A percentile compares a stretch with the other conserved stretches of the same genome.
Evolutionary conservation across 495 filamentous ascomycete genomes (phyloP).

Genomic region (Letharia lupina): DNA sequence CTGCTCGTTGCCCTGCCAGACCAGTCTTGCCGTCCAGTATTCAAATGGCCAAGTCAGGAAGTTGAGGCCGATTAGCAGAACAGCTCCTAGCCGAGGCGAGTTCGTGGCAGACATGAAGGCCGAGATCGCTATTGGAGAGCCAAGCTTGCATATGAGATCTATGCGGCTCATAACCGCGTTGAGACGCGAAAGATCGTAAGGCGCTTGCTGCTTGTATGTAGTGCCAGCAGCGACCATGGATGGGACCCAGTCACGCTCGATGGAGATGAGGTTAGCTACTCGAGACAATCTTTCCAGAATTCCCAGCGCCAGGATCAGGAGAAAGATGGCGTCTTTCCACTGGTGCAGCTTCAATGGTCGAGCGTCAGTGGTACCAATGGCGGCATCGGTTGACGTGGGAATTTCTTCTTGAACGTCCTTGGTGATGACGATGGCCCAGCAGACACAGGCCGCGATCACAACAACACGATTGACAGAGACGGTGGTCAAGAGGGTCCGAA

Average conservation of each 20-base stretch:
- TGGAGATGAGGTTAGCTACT: slow-evolving; percentile 42
- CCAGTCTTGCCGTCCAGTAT: slow-evolving; percentile 5
- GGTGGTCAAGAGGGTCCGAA: slow-evolving; percentile 37
- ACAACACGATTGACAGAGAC: slow-evolving; percentile 36
- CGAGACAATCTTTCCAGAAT: slow-evolving; percentile 42
- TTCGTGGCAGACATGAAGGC: slow-evolving; percentile 37
- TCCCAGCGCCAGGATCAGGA: slow-evolving; percentile 34
- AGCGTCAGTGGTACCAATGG: background rate
- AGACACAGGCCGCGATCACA: slow-evolving; percentile 36
- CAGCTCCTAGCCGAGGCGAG: slow-evolving; percentile 42
- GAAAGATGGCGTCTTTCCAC: slow-evolving; percentile 32
- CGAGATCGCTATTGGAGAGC: slow-evolving; percentile 51
- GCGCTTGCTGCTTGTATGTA: background rate
- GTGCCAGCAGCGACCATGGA: slow-evolving; percentile 28
- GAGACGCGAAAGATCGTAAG: slow-evolving; percentile 35
- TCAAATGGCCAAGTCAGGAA: slow-evolving; percentile 12
- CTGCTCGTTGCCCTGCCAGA: slow-evolving; percentile 3
- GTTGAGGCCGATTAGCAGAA: slow-evolving; percentile 37
- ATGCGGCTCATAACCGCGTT: slow-evolving; percentile 62
- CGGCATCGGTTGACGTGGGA: background rate
- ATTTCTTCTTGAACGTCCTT: background rate
- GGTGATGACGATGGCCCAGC: slow-evolving; percentile 30
- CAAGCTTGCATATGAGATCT: slow-evolving; percentile 60
- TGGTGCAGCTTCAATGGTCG: slow-evolving; percentile 10
- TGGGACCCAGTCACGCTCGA: slow-evolving; percentile 51